These are phyloP conservation scores for Aphanoascus verrucosus DNA, from an alignment of 2,329 filamentous ascomycete species.

Conservation along the genomic window DNA sequence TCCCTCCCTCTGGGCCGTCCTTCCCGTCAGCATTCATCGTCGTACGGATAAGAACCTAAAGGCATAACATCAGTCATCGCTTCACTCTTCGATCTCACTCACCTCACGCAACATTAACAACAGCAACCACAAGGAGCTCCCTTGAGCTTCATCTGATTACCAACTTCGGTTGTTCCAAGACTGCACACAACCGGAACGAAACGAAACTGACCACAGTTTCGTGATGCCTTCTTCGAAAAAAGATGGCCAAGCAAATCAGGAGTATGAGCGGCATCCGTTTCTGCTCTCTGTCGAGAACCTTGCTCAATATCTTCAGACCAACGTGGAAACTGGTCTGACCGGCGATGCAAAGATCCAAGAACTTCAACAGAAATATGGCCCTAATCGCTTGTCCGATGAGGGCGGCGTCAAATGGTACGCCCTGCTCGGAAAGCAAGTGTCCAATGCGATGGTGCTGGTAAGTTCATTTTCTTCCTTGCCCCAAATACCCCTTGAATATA, in stretches of 20 bases:
- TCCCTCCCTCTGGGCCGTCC: constrained; percentile 7
- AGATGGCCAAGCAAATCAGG: constrained; percentile 17
- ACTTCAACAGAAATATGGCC: constrained; percentile 39
- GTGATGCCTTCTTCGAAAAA: constrained; percentile 15
- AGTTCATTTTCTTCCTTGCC: constrained; percentile 7
- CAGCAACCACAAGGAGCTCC: not conserved
- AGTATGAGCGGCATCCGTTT: constrained; percentile 27
- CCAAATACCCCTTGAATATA: not conserved
- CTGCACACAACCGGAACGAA: not conserved
- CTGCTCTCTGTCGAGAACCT: constrained; percentile 29
- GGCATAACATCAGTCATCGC: not conserved
- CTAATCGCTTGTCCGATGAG: constrained; percentile 40
- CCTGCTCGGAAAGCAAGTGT: constrained; percentile 43
- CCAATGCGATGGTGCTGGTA: constrained; percentile 48
- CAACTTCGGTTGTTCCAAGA: not conserved
- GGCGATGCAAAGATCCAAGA: constrained; percentile 34
- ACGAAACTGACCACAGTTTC: constrained; percentile 4
- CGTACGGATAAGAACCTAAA: constrained; percentile 11
- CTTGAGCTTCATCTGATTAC: not conserved
- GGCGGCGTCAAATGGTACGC: constrained; percentile 39
- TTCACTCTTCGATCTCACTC: constrained; percentile 3
- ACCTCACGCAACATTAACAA: not conserved
- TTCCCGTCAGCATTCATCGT: constrained; percentile 8
- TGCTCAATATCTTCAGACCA: constrained; percentile 36
- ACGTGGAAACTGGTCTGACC: constrained; percentile 40